A percentile compares a stretch with the other conserved stretches of the same genome.
Evolutionary conservation across 2,329 filamentous ascomycete species (phyloP).

Genomic region (Cryphonectria nitschkei): DNA sequence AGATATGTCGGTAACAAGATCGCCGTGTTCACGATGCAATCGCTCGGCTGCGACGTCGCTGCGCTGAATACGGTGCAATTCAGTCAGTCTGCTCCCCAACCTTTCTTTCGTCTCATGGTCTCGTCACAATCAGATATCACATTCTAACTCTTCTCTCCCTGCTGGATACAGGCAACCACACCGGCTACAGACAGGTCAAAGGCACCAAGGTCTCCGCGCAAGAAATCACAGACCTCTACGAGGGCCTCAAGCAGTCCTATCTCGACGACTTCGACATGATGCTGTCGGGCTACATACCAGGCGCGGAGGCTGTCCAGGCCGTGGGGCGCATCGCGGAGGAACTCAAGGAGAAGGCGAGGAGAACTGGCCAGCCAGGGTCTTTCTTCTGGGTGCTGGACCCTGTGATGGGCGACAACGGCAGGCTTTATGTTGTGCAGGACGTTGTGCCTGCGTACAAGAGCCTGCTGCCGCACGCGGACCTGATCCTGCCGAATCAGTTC

Average conservation of each 20-base stretch:
- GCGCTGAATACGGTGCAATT: slow-evolving; percentile 97
- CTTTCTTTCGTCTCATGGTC: not conserved
- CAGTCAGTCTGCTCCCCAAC: slow-evolving; percentile 61
- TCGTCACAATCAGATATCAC: slow-evolving; percentile 2
- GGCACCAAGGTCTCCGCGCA: slow-evolving; percentile 80
- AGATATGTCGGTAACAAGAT: slow-evolving; percentile 99
- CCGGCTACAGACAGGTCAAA: slow-evolving; percentile 86
- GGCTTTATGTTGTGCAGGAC: slow-evolving; percentile 87
- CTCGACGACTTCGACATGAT: slow-evolving; percentile 92
- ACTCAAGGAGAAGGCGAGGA: slow-evolving; percentile 67
- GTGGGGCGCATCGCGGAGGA: slow-evolving; percentile 85
- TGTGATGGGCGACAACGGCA: slow-evolving; percentile 96
- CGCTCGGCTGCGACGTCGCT: slow-evolving; percentile 89
- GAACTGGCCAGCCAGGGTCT: slow-evolving; percentile 60
- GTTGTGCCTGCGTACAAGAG: slow-evolving; percentile 89
- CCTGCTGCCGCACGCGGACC: slow-evolving; percentile 78
- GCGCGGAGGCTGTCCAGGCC: slow-evolving; percentile 79
- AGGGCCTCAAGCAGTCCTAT: slow-evolving; percentile 80
- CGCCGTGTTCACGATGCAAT: slow-evolving; percentile 92
- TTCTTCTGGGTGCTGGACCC: slow-evolving; percentile 99
- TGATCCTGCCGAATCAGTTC: slow-evolving; percentile 96
- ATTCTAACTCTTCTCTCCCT: not conserved
- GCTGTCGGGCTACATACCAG: slow-evolving; percentile 92
- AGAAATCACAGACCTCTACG: slow-evolving; percentile 83
- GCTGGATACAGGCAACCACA: slow-evolving; percentile 77